Evolutionary conservation across 345 rosid species (phyloP).

Genomic region (Rhizophora mangle): DNA sequence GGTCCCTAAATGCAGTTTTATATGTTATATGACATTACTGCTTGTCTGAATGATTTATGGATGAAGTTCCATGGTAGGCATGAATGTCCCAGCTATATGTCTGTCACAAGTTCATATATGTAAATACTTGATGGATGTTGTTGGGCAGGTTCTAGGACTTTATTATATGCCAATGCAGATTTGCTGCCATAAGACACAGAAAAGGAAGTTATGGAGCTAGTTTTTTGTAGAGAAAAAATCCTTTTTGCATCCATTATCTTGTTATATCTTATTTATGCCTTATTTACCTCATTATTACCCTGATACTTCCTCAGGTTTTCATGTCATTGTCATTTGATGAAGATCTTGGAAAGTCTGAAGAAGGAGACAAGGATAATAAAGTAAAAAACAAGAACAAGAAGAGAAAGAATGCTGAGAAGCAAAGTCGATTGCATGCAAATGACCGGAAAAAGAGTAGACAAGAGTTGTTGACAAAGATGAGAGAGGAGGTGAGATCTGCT

Average conservation of each 20-base stretch:
- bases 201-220: no score
- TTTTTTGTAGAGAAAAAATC: background rate
- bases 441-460: slow-evolving; percentile 66
- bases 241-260: background rate
- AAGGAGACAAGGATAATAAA: slow-evolving; percentile 36
- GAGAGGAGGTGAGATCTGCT: slow-evolving; percentile 57
- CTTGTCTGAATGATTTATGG: no score
- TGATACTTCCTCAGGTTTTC: slow-evolving; percentile 52
- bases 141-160: no score
- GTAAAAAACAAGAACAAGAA: slow-evolving; percentile 54
- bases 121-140: no score
- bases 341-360: slow-evolving; percentile 52
- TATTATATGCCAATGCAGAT: no score
- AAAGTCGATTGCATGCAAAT: slow-evolving; percentile 46
- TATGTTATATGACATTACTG: no score
- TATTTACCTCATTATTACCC: background rate
- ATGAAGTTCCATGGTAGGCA: no score
- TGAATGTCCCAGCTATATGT: no score
- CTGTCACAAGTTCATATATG: no score
- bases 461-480: slow-evolving; percentile 62
- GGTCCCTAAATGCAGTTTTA: no score
- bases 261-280: slow-evolving; percentile 5
- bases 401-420: slow-evolving; percentile 53
- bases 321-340: slow-evolving; percentile 83
- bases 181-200: no score